Evolutionary conservation across 2,329 filamentous ascomycete species (phyloP), one percentile per base, ranked within the genome.

Genomic region (Beauveria medogensis): DNA sequence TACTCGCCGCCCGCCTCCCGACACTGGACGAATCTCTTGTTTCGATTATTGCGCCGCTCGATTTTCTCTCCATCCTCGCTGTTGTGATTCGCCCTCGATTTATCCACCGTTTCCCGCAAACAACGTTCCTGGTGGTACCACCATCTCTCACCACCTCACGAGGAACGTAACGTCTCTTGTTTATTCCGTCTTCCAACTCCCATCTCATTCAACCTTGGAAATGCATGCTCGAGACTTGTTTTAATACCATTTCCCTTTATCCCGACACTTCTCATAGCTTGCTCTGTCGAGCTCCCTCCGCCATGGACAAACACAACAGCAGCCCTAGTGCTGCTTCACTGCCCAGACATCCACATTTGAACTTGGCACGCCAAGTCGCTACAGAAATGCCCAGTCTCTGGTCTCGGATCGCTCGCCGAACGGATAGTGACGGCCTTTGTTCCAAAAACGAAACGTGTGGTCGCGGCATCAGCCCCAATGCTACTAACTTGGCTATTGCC

Each of bases 401-500:
- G 47, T 52, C 41, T 30, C 52, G 53, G 7, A 59, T 63, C 34
- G 16, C 26, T 24, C 61, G 57, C 34, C 30, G 61, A 43, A 18
- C 56, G 20, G 61, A 60, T 26, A 52, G 56, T 2, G 57, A 47
- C 10, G 26, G 48, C 8, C 30, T 48, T 22, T 59, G 60, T 62
- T 59, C 67, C 55, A 65, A 73, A 64, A 68, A 73, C 26, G 75
- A 79, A 61, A 74, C 77, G 3, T 88, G 86, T 69, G 82, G 88
- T 67, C 89, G 86, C 69, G 80, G 85, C 0, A 75, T 79, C 40
- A 80, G 78, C 61, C 73, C 75, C 46, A 78, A 75, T 47, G 77
- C 80, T n/a, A 81, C 82, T 55, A 86, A 82, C 3, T 66, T 92
- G 48, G 82, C 87, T 7, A 88, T 94, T 64, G 80, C 83, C 46